These are phyloP conservation scores for Clohesyomyces aquaticus DNA, from an alignment of 495 filamentous ascomycete species.

Conservation along the genomic window DNA sequence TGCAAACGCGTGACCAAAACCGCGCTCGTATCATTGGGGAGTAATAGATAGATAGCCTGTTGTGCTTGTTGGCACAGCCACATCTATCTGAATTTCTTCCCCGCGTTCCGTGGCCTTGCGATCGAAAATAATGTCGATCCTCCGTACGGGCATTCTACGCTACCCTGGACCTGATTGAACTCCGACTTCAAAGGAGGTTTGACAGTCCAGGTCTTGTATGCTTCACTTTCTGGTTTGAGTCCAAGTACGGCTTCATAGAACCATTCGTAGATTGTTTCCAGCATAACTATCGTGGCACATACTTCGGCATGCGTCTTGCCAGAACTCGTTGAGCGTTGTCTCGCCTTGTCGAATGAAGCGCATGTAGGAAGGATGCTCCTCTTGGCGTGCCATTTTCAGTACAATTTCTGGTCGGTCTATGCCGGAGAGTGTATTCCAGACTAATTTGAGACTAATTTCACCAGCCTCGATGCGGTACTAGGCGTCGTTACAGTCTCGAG, in stretches of 20 bases:
- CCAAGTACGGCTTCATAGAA: slow-evolving; percentile 2
- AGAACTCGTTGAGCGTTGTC: neutral
- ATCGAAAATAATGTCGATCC: too few species aligned
- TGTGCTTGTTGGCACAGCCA: too few species aligned
- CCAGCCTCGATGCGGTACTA: neutral
- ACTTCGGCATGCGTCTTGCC: neutral
- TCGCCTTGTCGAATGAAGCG: neutral
- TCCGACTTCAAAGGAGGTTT: neutral
- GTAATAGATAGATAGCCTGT: too few species aligned
- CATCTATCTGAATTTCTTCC: too few species aligned
- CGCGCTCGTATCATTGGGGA: too few species aligned
- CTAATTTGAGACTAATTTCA: neutral
- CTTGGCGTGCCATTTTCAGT: neutral
- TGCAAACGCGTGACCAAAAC: too few species aligned
- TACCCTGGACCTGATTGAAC: neutral
- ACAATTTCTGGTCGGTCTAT: slow-evolving; percentile 5
- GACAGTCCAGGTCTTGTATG: neutral
- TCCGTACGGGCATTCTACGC: slow-evolving; percentile 1
- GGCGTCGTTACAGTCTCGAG: neutral
- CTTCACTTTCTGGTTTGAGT: neutral
- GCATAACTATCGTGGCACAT: slow-evolving; percentile 7
- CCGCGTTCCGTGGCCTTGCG: too few species aligned
- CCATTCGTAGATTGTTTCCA: slow-evolving; percentile 1
- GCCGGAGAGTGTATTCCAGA: neutral
- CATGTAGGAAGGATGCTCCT: neutral